Base-by-base conservation (phyloP, 2,329 filamentous ascomycete species). In the Clonostachys rosea region DNA sequence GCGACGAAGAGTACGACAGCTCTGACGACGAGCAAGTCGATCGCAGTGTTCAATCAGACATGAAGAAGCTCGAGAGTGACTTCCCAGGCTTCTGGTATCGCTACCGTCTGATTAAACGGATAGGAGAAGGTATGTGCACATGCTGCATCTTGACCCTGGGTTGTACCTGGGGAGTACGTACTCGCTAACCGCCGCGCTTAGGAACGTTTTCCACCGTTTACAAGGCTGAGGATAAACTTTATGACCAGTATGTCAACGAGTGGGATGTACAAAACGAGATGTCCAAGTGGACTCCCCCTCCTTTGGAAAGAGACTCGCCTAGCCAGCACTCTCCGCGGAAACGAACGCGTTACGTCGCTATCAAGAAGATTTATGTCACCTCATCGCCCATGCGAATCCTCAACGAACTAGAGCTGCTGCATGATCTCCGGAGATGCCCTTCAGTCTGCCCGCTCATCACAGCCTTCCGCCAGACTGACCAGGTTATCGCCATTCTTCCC, bases 281-380 rank as follows among this genome's bases (percentile, higher is more conserved):
- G 47, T 67, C 73, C n/a, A 79, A 82, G 58, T 91, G 84, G 81
- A 74, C 76, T 17, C 79, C 83, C n/a, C 86, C 84, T n/a, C 81
- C 84, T 1, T 62, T 82, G 11, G 86, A 82, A 61, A 60, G 75
- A 64, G 36, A 39, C 36, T 39, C 36, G 14, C 36, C 36, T n/a
- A 57, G 66, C 59, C 43, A 57, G 9, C 37, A 48, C 12, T 55
- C 58, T 6, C 56, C 58, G 10, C 61, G 60, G 42, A 57, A 61
- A 40, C 54, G 53, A 18, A 75, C 86, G 20, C 89, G 87, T 62
- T 97, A 86, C 60, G 95, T 99, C 52, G 94, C 95, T 17, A 89
- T 99, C 67, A 99, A 99, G 73, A 99, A 99, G 73, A 99, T 99
- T 57, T 99, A 99, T 66, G 94, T 97, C 54, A 99, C 95, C 1